These are phyloP conservation scores for Mycosphaerelloides madeirae DNA, from an alignment of 2,329 filamentous ascomycete species.

Conservation along the genomic window DNA sequence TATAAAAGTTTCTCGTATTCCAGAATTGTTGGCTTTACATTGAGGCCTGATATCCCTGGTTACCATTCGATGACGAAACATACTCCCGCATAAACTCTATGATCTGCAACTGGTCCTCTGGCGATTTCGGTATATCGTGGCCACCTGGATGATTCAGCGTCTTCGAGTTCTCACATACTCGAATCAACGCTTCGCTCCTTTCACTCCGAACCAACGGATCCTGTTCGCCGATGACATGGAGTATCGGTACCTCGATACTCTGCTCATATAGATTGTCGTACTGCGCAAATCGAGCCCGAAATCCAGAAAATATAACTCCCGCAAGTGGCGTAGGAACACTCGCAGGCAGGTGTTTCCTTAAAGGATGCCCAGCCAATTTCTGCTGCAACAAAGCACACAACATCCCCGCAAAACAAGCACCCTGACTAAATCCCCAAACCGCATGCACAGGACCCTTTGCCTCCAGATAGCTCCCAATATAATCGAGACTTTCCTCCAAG, in stretches of 20 bases:
- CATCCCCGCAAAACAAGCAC: constrained; percentile 20
- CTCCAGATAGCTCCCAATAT: constrained; percentile 11
- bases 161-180: constrained; percentile 11
- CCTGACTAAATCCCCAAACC: constrained; percentile 19
- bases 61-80: constrained; percentile 1
- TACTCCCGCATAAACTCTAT: constrained; percentile 13
- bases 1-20: background rate
- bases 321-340: constrained; percentile 8
- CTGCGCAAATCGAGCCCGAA: constrained; percentile 16
- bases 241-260: constrained; percentile 16
- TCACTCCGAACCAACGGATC: constrained; percentile 18
- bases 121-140: constrained; percentile 20
- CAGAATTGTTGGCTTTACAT: constrained; percentile 4
- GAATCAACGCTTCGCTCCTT: constrained; percentile 18
- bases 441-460: constrained; percentile 16
- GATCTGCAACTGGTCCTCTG: constrained; percentile 13
- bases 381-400: constrained; percentile 15
- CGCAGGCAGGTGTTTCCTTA: constrained; percentile 9
- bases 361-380: constrained; percentile 4
- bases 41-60: constrained; percentile 3
- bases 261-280: constrained; percentile 19
- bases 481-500: constrained; percentile 14
- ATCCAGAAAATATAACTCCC: constrained; percentile 19
- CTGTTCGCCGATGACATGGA: constrained; percentile 19
- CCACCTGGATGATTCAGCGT: constrained; percentile 15